Conservation (phyloP, 2,329 filamentous ascomycete species). For the Diaporthe longicolla region DNA sequence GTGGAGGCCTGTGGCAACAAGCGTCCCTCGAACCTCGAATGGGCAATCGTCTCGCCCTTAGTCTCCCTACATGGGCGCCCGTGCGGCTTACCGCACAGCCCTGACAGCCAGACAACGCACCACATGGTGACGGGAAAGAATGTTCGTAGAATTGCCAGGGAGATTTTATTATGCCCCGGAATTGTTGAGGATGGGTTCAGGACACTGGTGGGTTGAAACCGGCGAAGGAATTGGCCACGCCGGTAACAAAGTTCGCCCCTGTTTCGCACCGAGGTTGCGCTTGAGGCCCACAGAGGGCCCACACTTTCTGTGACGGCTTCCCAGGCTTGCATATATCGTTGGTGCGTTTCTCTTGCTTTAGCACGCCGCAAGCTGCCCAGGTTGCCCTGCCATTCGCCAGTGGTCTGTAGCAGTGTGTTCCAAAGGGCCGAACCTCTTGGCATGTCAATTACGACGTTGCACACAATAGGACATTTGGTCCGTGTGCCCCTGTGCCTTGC, state of each 20-base stretch:
- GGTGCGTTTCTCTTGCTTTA: constrained; percentile 13
- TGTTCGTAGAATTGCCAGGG: constrained; percentile 1
- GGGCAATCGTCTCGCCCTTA: constrained; percentile 20
- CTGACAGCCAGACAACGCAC: background rate
- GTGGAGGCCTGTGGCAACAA: constrained; percentile 15
- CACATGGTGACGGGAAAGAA: background rate
- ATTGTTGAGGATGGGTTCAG: background rate
- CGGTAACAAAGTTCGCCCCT: constrained; percentile 18
- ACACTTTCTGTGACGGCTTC: constrained; percentile 23
- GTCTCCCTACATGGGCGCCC: background rate
- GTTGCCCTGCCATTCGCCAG: constrained; percentile 28
- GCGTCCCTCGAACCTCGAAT: constrained; percentile 16
- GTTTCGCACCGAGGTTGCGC: constrained; percentile 20
- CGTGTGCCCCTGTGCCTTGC: constrained; percentile 30
- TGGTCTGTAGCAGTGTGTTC: background rate
- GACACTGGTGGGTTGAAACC: background rate
- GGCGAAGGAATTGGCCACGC: constrained; percentile 12
- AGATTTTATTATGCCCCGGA: background rate
- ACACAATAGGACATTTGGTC: constrained; percentile 32
- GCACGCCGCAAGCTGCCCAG: constrained; percentile 10
- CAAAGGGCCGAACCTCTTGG: constrained; percentile 29
- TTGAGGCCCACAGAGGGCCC: constrained; percentile 13
- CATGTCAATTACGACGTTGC: constrained; percentile 28
- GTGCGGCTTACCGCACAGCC: constrained; percentile 21
- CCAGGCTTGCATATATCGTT: constrained; percentile 25